Evolutionary conservation across 2,329 filamentous ascomycete genomes (phyloP).

Genomic region (Juglanconis oblonga): DNA sequence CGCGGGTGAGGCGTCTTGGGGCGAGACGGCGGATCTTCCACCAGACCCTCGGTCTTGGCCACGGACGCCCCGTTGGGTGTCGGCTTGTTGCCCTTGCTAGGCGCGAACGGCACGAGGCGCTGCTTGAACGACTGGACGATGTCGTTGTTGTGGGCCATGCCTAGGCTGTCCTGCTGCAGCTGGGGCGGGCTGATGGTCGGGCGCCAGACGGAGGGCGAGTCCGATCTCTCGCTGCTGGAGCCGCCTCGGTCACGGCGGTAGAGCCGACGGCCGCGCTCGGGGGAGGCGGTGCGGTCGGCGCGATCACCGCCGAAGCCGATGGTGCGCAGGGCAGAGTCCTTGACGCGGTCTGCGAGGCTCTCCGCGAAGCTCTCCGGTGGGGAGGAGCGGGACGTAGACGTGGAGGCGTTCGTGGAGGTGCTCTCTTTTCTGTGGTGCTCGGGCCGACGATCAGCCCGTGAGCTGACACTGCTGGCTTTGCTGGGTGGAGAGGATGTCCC

Average conservation of each 20-base stretch:
- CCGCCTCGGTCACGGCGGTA: constrained; percentile 13
- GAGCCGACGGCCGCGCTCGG: constrained; percentile 12
- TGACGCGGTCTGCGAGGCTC: constrained; percentile 7
- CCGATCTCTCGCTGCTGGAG: constrained; percentile 16
- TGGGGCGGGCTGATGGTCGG: constrained; percentile 18
- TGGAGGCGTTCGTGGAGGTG: neutral
- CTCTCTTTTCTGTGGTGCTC: neutral
- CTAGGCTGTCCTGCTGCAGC: constrained; percentile 17
- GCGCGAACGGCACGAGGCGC: constrained; percentile 15
- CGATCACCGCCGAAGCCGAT: constrained; percentile 15
- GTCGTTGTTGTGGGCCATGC: constrained; percentile 2
- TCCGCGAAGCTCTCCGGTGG: constrained; percentile 10
- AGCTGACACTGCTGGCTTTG: neutral
- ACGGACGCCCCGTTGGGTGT: constrained; percentile 1
- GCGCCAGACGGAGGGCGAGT: constrained; percentile 16
- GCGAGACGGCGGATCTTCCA: neutral
- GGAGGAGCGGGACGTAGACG: constrained; percentile 1
- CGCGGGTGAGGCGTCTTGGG: constrained; percentile 11
- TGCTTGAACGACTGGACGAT: constrained; percentile 10
- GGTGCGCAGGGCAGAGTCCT: constrained; percentile 10
- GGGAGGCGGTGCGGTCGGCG: constrained; percentile 9
- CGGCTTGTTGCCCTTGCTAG: neutral
- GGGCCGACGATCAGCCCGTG: neutral
- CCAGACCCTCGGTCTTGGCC: neutral
- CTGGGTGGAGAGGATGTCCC: constrained; percentile 7